Conservation (phyloP, 2,329 filamentous ascomycete genomes). For the Neodidymelliopsis sp. region DNA sequence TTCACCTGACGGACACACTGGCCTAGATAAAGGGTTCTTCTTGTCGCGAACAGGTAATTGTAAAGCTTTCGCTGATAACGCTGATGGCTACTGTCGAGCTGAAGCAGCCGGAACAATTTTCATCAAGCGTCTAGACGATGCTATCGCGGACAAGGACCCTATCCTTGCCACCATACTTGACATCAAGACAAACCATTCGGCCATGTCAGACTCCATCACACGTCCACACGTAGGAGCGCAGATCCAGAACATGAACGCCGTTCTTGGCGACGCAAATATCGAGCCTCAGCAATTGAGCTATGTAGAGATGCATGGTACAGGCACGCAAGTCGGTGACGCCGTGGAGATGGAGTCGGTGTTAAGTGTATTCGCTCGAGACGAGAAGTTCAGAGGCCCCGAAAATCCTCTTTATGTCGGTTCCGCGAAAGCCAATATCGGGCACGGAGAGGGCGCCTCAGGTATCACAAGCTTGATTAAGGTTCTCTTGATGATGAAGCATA, state of each 20-base stretch:
- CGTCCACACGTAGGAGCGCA: slow-evolving; percentile 32
- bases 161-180: slow-evolving; percentile 40
- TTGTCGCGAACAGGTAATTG: slow-evolving; percentile 32
- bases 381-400: background rate
- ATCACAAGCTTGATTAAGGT: slow-evolving; percentile 42
- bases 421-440: slow-evolving; percentile 46
- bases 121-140: slow-evolving; percentile 47
- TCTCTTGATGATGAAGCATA: slow-evolving; percentile 45
- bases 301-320: slow-evolving; percentile 42
- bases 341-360: slow-evolving; percentile 28
- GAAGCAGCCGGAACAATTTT: slow-evolving; percentile 41
- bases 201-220: slow-evolving; percentile 36
- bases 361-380: no score
- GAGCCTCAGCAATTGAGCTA: slow-evolving; percentile 39
- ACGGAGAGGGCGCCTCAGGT: slow-evolving; percentile 46
- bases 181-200: slow-evolving; percentile 54
- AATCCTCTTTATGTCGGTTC: slow-evolving; percentile 34
- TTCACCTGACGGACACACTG: slow-evolving; percentile 41
- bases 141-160: slow-evolving; percentile 46
- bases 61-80: slow-evolving; percentile 43
- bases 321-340: slow-evolving; percentile 39
- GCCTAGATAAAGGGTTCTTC: slow-evolving; percentile 30
- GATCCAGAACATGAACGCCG: slow-evolving; percentile 10
- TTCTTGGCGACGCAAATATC: slow-evolving; percentile 43
- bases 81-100: slow-evolving; percentile 48